phyloP scores from a whole-genome alignment of 2,329 filamentous ascomycete species.

The Nigrograna mackinnonii region DNA sequence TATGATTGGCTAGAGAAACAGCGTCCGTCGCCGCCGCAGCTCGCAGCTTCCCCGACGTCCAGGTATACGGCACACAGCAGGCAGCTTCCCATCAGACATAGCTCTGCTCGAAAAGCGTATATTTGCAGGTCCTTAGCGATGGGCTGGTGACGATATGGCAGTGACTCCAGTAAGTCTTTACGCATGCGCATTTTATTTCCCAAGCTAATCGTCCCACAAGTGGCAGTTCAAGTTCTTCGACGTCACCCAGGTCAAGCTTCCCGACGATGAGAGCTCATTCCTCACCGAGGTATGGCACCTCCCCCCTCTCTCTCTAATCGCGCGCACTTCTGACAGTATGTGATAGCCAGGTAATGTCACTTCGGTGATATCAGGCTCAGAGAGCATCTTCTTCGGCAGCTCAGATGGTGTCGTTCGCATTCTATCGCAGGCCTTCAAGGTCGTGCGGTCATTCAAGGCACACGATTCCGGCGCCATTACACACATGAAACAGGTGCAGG shows the following conservation, averaged over 20 bases:
- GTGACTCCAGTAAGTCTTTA: slow-evolving; percentile 42
- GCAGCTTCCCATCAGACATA: too few species aligned
- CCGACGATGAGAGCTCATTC: slow-evolving; percentile 76
- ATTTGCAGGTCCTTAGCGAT: slow-evolving; percentile 8
- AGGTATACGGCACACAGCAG: too few species aligned
- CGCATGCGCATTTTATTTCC: slow-evolving; percentile 15
- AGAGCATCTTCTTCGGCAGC: slow-evolving; percentile 87
- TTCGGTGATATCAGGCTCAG: slow-evolving; percentile 82
- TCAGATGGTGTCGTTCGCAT: slow-evolving; percentile 86
- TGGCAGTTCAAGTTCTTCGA: slow-evolving; percentile 99
- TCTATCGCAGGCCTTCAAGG: slow-evolving; percentile 83
- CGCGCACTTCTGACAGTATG: slow-evolving; percentile 28
- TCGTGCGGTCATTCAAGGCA: slow-evolving; percentile 83
- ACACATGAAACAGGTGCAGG: slow-evolving; percentile 89
- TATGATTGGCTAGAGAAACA: too few species aligned
- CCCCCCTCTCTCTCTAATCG: slow-evolving; percentile 5
- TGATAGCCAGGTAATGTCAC: slow-evolving; percentile 68
- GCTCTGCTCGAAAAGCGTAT: not conserved
- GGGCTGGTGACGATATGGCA: slow-evolving; percentile 42
- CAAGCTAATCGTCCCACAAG: slow-evolving; percentile 52
- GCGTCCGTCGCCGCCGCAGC: too few species aligned
- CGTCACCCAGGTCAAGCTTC: slow-evolving; percentile 79
- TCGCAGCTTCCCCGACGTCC: too few species aligned
- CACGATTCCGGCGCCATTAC: slow-evolving; percentile 81
- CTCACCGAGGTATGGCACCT: slow-evolving; percentile 72